These are phyloP conservation scores for Magnusiomyces ingens DNA, from an alignment of 1,139 yeast species.

Conservation along the genomic window DNA sequence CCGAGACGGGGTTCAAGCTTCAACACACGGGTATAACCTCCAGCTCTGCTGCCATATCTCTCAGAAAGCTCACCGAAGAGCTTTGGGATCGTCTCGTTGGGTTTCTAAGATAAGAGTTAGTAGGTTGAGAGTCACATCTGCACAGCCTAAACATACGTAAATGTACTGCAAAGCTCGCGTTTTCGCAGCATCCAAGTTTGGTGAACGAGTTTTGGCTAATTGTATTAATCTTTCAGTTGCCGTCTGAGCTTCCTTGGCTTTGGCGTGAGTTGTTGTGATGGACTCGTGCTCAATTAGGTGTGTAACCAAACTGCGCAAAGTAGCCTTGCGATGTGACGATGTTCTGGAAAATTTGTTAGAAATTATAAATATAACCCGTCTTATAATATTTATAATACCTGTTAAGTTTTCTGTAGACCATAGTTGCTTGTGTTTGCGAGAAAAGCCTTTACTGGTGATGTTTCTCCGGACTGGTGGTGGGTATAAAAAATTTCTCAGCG, in stretches of 20 bases:
- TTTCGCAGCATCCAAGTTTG: conserved; percentile 22
- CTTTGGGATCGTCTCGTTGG: conserved; percentile 46
- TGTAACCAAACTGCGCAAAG: conserved; percentile 56
- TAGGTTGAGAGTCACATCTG: conserved; percentile 9
- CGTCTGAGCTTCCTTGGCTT: conserved; percentile 59
- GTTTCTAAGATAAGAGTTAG: conserved; percentile 33
- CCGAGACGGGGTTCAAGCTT: conserved; percentile 81
- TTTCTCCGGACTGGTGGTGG: no score
- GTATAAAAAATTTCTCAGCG: no score
- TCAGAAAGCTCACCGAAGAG: conserved; percentile 56
- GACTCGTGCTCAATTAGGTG: conserved; percentile 63
- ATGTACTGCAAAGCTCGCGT: conserved; percentile 24
- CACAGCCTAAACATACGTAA: conserved; percentile 16
- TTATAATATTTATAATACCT: conserved; percentile 10
- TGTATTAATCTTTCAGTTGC: conserved; percentile 51
- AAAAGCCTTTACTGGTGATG: no score
- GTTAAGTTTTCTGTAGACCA: conserved; percentile 17
- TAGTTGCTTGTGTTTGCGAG: background rate
- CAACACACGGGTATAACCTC: conserved; percentile 84
- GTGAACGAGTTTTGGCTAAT: conserved; percentile 37
- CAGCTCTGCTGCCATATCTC: conserved; percentile 56
- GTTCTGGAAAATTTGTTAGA: conserved; percentile 5
- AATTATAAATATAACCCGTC: background rate
- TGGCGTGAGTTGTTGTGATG: conserved; percentile 62
- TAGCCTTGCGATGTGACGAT: conserved; percentile 45